phyloP scores from a whole-genome alignment of 495 filamentous ascomycete genomes.

The Penicillium desertorum region DNA sequence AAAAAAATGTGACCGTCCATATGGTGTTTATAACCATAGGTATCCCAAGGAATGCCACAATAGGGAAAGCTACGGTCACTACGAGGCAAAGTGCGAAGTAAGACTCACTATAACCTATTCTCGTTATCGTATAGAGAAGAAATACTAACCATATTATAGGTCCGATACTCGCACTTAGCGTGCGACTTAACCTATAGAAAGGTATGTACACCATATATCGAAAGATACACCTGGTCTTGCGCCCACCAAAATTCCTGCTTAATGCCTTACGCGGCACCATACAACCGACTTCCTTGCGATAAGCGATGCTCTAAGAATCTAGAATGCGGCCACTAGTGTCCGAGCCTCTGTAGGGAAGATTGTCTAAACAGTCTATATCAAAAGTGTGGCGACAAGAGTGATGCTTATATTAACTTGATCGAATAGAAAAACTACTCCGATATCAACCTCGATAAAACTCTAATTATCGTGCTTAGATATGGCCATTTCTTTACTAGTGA shows the following conservation, averaged over 20 bases:
- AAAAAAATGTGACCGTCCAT: conserved; percentile 12
- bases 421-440: conserved; percentile 11
- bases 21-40: conserved; percentile 12
- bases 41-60: conserved; percentile 2
- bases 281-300: conserved; percentile 60
- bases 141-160: conserved; percentile 9
- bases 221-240: conserved; percentile 55
- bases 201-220: conserved; percentile 61
- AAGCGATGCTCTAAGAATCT: conserved; percentile 36
- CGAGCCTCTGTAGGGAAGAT: conserved; percentile 59
- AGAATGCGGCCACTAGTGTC: conserved; percentile 63
- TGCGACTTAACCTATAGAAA: conserved; percentile 46
- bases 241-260: conserved; percentile 48
- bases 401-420: conserved; percentile 12
- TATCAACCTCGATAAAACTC: conserved; percentile 15
- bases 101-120: conserved; percentile 41
- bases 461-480: conserved; percentile 12
- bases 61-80: conserved; percentile 39
- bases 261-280: conserved; percentile 59
- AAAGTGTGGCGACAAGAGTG: conserved; percentile 11
- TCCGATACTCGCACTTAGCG: conserved; percentile 13
- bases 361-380: conserved; percentile 45
- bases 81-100: conserved; percentile 53
- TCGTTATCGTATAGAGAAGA: neutral
- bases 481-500: conserved; percentile 16